These are phyloP conservation scores for Trametes punicea DNA, from an alignment of 768 basidiomycete species.

Conservation along the genomic window DNA sequence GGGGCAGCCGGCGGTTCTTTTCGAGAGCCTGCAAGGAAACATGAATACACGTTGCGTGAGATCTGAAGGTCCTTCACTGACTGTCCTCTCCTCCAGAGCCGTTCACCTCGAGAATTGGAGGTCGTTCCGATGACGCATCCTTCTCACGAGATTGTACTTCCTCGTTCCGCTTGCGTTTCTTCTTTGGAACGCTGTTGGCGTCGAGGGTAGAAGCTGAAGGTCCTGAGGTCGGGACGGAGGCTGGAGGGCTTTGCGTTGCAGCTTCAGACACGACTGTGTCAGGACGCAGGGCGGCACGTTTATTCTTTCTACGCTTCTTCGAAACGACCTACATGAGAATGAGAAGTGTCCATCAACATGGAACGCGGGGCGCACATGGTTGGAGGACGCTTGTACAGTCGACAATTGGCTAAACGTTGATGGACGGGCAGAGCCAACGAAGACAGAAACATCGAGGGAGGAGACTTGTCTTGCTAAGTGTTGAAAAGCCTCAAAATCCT, in stretches of 20 bases:
- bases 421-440: not conserved
- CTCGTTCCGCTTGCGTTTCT: constrained; percentile 10
- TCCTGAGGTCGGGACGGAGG: not conserved
- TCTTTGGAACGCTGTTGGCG: constrained; percentile 9
- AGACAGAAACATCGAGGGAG: constrained; percentile 13
- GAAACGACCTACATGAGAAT: not conserved
- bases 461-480: constrained; percentile 34
- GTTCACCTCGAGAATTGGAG: not conserved
- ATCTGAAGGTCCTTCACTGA: not conserved
- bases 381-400: not conserved
- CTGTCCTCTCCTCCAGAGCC: not conserved
- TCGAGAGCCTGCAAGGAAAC: not conserved
- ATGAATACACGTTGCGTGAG: not conserved
- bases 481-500: constrained; percentile 75
- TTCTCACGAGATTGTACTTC: not conserved
- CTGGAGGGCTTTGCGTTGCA: not conserved
- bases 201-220: constrained; percentile 6
- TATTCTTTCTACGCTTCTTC: constrained; percentile 5
- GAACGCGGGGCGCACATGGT: not conserved
- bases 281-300: not conserved
- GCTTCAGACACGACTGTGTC: not conserved
- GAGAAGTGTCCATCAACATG: not conserved
- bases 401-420: not conserved
- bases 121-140: not conserved
- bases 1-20: not conserved